phyloP scores from a whole-genome alignment of 1,139 yeast genomes.

The Pichia norvegensis region DNA sequence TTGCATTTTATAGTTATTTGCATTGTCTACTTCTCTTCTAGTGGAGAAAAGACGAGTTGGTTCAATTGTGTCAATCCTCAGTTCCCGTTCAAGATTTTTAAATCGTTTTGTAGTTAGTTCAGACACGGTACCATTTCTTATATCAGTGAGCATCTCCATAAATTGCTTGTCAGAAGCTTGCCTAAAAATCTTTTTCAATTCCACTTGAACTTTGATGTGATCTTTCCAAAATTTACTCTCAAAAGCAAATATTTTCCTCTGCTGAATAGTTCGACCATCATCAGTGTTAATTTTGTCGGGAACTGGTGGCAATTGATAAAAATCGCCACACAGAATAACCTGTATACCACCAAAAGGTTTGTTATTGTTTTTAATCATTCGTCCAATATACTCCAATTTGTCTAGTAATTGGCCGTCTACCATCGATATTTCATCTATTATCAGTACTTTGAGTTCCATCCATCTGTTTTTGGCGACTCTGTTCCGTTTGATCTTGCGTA shows the following conservation, averaged over 20 bases:
- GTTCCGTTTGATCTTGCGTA: slow-evolving; percentile 50
- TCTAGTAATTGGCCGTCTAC: slow-evolving; percentile 69
- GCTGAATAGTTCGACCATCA: slow-evolving; percentile 25
- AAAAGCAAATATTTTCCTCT: slow-evolving; percentile 55
- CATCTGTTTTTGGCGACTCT: slow-evolving; percentile 52
- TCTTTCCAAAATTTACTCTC: slow-evolving; percentile 69
- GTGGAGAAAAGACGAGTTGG: slow-evolving; percentile 89
- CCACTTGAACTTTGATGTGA: slow-evolving; percentile 57
- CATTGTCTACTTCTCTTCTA: slow-evolving; percentile 71
- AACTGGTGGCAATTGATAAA: slow-evolving; percentile 88
- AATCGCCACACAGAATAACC: slow-evolving; percentile 78
- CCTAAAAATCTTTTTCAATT: slow-evolving; percentile 76
- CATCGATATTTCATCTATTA: slow-evolving; percentile 88
- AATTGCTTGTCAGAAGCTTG: slow-evolving; percentile 78
- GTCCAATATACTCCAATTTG: slow-evolving; percentile 61
- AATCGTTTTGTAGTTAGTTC: slow-evolving; percentile 50
- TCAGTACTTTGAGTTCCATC: slow-evolving; percentile 53
- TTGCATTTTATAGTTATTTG: slow-evolving; percentile 54
- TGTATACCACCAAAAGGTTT: slow-evolving; percentile 88
- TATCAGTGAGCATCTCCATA: slow-evolving; percentile 78
- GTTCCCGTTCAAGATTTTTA: slow-evolving; percentile 44
- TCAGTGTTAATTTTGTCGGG: neutral
- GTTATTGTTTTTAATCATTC: slow-evolving; percentile 38
- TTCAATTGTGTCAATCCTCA: slow-evolving; percentile 60
- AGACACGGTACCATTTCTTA: slow-evolving; percentile 67